Conservation (phyloP, 2,329 filamentous ascomycete species). For the Trichoderma sp. region DNA sequence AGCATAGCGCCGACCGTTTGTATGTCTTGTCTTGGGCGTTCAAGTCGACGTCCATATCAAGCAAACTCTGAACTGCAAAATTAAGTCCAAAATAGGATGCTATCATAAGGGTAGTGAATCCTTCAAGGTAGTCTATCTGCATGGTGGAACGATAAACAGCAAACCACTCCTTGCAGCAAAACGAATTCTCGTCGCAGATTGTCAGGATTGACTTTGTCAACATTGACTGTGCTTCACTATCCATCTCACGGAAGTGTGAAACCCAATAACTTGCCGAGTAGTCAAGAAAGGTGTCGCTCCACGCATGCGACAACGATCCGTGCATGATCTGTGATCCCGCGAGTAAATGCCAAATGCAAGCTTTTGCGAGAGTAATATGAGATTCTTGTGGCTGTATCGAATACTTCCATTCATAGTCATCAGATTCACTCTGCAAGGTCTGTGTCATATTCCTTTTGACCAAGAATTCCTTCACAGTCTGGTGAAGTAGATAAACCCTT, state of each 20-base stretch:
- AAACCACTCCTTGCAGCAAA: neutral
- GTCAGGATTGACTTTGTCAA: neutral
- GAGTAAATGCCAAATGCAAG: slow-evolving; percentile 20
- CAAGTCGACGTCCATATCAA: neutral
- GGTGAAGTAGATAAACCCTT: slow-evolving; percentile 26
- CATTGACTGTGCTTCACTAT: neutral
- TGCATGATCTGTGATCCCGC: neutral
- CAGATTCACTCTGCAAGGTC: neutral
- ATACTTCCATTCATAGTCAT: slow-evolving; percentile 19
- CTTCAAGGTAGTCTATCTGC: neutral
- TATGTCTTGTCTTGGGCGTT: neutral
- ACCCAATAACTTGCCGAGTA: neutral
- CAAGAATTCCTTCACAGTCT: slow-evolving; percentile 27
- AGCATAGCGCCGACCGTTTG: neutral
- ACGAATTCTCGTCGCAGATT: neutral
- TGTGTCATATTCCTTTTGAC: neutral
- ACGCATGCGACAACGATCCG: neutral
- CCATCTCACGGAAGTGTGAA: neutral
- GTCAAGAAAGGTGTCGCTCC: neutral
- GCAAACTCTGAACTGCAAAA: neutral
- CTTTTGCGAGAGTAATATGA: slow-evolving; percentile 19
- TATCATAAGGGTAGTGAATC: neutral
- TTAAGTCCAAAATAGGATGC: neutral
- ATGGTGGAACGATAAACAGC: neutral
- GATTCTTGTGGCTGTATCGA: slow-evolving; percentile 19